Conservation (phyloP, 2,329 filamentous ascomycete genomes). For the Penicillium sp. region DNA sequence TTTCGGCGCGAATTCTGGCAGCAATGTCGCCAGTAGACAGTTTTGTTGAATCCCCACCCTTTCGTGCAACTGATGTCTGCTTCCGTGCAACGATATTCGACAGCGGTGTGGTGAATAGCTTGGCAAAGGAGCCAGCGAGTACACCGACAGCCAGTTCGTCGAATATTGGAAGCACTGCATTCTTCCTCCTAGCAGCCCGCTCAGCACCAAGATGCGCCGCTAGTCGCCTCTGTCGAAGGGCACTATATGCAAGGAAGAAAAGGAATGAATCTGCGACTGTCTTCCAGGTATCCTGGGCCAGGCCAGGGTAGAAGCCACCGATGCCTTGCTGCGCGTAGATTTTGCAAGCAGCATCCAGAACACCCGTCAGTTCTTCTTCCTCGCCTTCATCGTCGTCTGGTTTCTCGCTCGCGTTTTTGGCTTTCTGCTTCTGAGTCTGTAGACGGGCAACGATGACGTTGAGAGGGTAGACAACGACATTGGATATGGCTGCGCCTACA, state of each 20-base stretch:
- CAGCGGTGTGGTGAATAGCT: conserved; percentile 73
- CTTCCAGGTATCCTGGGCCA: conserved; percentile 62
- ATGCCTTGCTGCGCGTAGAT: conserved; percentile 72
- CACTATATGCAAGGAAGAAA: conserved; percentile 79
- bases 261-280: conserved; percentile 72
- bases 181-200: conserved; percentile 24
- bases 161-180: conserved; percentile 52
- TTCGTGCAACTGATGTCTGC: conserved; percentile 59
- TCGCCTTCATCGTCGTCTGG: conserved; percentile 50
- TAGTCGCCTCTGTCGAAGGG: conserved; percentile 48
- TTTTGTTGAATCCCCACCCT: conserved; percentile 6
- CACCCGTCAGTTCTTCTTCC: conserved; percentile 56
- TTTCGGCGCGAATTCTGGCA: conserved; percentile 61
- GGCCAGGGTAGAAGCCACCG: conserved; percentile 66
- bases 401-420: conserved; percentile 34
- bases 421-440: conserved; percentile 62
- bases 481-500: conserved; percentile 72
- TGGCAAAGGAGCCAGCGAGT: conserved; percentile 68
- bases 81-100: conserved; percentile 78
- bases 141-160: conserved; percentile 71
- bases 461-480: conserved; percentile 74
- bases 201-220: conserved; percentile 30
- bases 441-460: conserved; percentile 77
- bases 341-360: conserved; percentile 65
- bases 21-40: conserved; percentile 56